Evolutionary conservation across 2,329 filamentous ascomycete genomes (phyloP).

Genomic region (Aspergillus sergii): DNA sequence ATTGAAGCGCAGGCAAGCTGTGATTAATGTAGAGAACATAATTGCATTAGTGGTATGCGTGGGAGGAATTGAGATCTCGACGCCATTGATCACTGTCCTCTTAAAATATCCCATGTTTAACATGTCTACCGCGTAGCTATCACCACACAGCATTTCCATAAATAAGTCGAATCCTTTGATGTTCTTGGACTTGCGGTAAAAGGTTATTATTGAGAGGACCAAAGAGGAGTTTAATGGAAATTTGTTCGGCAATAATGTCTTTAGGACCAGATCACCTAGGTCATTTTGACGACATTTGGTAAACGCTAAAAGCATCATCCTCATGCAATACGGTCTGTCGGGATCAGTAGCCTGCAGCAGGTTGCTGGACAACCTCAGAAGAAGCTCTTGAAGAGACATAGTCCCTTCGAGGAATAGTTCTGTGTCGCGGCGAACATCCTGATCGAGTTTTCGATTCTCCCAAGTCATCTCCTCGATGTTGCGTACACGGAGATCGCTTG

Average conservation of each 20-base stretch:
- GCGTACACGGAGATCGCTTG: conserved; percentile 27
- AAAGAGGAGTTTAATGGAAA: conserved; percentile 39
- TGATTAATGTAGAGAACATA: conserved; percentile 40
- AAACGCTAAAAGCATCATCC: conserved; percentile 41
- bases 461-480: conserved; percentile 20
- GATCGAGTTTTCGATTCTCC: conserved; percentile 28
- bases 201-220: conserved; percentile 40
- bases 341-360: conserved; percentile 40
- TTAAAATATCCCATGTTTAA: conserved; percentile 28
- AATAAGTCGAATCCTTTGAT: conserved; percentile 45
- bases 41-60: conserved; percentile 35
- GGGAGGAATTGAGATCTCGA: conserved; percentile 41
- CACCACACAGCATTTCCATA: conserved; percentile 38
- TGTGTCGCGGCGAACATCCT: conserved; percentile 33
- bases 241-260: conserved; percentile 40
- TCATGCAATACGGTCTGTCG: conserved; percentile 36
- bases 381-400: conserved; percentile 39
- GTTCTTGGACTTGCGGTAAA: conserved; percentile 44
- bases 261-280: conserved; percentile 40
- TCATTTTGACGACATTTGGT: conserved; percentile 43
- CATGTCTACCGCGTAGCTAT: conserved; percentile 39
- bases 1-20: conserved; percentile 42
- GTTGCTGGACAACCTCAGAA: conserved; percentile 39
- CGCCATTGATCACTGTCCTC: conserved; percentile 35
- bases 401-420: conserved; percentile 29